Percentiles rank a stretch among this genome's conserved stretches.
Conservation (phyloP, 2,329 filamentous ascomycete species). For the Talaromyces sp. region DNA sequence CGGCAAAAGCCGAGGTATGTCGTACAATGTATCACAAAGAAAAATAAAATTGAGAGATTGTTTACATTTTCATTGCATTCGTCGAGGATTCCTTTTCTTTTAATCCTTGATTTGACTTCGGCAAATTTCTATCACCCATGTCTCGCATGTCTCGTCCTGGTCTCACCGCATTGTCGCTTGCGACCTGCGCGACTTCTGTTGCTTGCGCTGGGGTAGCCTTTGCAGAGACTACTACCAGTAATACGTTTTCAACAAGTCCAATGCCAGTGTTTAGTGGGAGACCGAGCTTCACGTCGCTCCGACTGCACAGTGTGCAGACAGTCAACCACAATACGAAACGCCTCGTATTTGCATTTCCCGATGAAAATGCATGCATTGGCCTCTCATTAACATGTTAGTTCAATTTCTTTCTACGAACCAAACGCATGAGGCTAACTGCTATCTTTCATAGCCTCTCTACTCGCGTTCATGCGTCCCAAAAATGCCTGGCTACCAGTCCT, state of each 20-base stretch:
- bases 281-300: neutral
- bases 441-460: neutral
- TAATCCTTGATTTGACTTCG: neutral
- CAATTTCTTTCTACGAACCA: neutral
- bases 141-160: neutral
- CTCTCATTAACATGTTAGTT: neutral
- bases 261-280: neutral
- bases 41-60: neutral
- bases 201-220: neutral
- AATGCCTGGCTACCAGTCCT: neutral
- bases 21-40: neutral
- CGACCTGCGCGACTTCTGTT: neutral
- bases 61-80: neutral
- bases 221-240: neutral
- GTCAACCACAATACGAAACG: neutral
- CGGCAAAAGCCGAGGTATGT: neutral
- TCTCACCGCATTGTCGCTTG: neutral
- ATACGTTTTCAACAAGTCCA: neutral
- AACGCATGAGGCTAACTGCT: neutral
- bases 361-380: neutral
- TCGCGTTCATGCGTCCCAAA: neutral
- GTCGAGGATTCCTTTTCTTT: neutral
- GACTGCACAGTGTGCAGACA: neutral
- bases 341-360: neutral
- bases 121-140: neutral